These are phyloP conservation scores for Paecilomyces formosus DNA, from an alignment of 2,329 filamentous ascomycete species.

Conservation along the genomic window DNA sequence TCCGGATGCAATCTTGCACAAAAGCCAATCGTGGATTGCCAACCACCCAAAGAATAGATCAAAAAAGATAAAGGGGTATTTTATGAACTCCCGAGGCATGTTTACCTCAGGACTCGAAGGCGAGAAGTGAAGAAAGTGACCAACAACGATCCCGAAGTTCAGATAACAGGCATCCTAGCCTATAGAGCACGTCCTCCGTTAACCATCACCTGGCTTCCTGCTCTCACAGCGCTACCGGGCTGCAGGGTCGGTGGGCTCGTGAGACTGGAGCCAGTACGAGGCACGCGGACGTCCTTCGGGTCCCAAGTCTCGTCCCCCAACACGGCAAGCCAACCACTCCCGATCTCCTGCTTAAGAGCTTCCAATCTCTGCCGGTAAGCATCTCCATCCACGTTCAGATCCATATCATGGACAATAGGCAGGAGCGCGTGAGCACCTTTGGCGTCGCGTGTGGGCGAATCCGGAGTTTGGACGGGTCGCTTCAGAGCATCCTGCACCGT, in stretches of 20 bases:
- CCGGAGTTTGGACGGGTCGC: slow-evolving; percentile 12
- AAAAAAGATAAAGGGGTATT: not conserved
- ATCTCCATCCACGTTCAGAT: slow-evolving; percentile 53
- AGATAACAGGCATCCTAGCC: not conserved
- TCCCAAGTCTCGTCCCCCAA: slow-evolving; percentile 68
- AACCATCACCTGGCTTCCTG: slow-evolving; percentile 32
- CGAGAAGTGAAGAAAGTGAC: not conserved
- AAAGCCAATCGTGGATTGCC: not conserved
- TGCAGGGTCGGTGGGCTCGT: slow-evolving; percentile 23
- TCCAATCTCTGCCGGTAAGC: slow-evolving; percentile 85
- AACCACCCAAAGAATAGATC: slow-evolving; percentile 25
- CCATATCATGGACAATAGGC: slow-evolving; percentile 16
- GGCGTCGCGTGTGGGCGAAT: slow-evolving; percentile 8
- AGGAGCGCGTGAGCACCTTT: slow-evolving; percentile 14
- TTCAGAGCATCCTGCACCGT: slow-evolving; percentile 4
- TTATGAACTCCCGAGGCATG: not conserved
- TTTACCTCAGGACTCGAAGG: not conserved
- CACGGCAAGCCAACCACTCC: slow-evolving; percentile 78
- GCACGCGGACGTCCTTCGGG: slow-evolving; percentile 19
- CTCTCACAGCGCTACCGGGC: slow-evolving; percentile 24
- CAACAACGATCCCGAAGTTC: not conserved
- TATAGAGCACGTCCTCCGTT: slow-evolving; percentile 26
- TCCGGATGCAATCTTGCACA: not conserved
- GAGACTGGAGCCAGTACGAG: slow-evolving; percentile 22
- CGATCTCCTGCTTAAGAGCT: slow-evolving; percentile 74